Percentiles rank a stretch among this genome's conserved stretches.
These are phyloP conservation scores for Hymenoscyphus repandus DNA, from an alignment of 2,329 filamentous ascomycete species.

Conservation along the genomic window DNA sequence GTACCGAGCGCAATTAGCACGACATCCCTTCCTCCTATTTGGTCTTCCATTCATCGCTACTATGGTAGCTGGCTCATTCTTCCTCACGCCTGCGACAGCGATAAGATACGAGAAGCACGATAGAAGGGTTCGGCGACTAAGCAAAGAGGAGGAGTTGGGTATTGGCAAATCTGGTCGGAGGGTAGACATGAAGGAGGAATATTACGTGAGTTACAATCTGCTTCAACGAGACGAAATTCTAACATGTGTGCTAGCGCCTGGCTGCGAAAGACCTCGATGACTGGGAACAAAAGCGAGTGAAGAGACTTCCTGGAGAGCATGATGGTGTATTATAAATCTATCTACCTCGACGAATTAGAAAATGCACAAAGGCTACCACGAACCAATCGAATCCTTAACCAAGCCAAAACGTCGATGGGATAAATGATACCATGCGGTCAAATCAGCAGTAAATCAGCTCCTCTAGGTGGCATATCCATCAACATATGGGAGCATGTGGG, in stretches of 20 bases:
- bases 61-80: constrained; percentile 88
- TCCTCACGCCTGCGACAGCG: constrained; percentile 89
- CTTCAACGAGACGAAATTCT: constrained; percentile 4
- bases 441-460: no score
- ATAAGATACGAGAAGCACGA: constrained; percentile 92
- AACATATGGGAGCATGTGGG: no score
- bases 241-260: constrained; percentile 51
- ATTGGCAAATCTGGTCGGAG: constrained; percentile 66
- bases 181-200: constrained; percentile 80
- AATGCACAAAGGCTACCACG: background rate
- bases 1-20: constrained; percentile 71
- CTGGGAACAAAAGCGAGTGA: constrained; percentile 95
- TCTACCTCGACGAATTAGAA: background rate
- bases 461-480: no score
- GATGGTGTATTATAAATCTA: constrained; percentile 65
- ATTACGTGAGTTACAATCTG: constrained; percentile 59
- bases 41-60: constrained; percentile 87
- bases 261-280: constrained; percentile 88
- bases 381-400: no score
- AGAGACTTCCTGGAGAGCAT: constrained; percentile 82
- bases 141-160: constrained; percentile 79
- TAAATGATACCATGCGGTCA: no score
- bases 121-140: constrained; percentile 79
- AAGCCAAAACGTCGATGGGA: no score
- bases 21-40: constrained; percentile 86